Base-by-base conservation (phyloP, 2,329 filamentous ascomycete species). In the Sclerotinia nivalis region DNA sequence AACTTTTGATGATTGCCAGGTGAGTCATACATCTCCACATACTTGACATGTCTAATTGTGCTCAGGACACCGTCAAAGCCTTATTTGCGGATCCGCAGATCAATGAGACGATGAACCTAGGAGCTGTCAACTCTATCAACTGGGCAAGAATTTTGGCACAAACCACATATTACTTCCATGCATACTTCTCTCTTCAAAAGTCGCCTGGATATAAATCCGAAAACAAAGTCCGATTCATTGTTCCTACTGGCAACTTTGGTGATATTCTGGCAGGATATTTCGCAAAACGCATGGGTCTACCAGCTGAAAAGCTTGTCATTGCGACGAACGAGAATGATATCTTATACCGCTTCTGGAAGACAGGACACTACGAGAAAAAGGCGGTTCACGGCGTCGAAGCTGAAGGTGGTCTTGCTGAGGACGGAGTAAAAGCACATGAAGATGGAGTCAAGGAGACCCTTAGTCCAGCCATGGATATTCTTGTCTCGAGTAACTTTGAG, bases 241-340 rank as follows among this genome's bases (percentile, higher is more conserved):
- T 97, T 0, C 96, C 96, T 2, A 96, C 94, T 0, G 96, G 96
- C 69, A 98, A 99, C 84, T 99, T 99, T 81, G 93, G 96, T 72
- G 93, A 98, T 79, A 93, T 99, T 74, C 85, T 98, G 5, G 92
- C 93, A 0, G 95, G 95, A 65, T 98, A 95, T 83, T 97, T 98
- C 78, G 94, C 95, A 28, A 90, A 91, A 75, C 86, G 89, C 75
- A 97, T 97, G 93, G 94, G 93, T 69, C 86, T 98, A 4, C 94
- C 94, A 4, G 85, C 90, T 4, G 91, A 96, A 73, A 97, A 95
- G 82, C 88, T 99, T 45, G 89, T 97, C 76, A 91, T 97, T 69
- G 93, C 95, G 0, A 98, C 95, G 66, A 98, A 98, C 80, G 94
- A 96, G 82, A 99, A 99, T 82, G 96, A 98, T 77, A 98, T 98